Percentiles rank a stretch among this genome's conserved stretches.
These are phyloP conservation scores for Hibiscus mutabilis DNA, from an alignment of 345 rosid genomes.

Conservation along the genomic window DNA sequence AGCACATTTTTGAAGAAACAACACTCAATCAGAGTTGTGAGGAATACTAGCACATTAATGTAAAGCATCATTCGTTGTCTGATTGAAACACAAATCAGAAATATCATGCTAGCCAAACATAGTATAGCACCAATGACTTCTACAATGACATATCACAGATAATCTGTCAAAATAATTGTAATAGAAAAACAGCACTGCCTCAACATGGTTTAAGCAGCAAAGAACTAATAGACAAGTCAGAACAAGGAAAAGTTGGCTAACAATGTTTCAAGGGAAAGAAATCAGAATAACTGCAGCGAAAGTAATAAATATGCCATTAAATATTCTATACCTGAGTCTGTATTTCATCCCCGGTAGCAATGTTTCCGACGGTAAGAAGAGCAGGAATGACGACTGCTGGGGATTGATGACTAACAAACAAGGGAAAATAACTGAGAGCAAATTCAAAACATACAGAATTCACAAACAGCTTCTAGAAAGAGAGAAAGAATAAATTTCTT, in stretches of 20 bases:
- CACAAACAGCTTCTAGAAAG: neutral
- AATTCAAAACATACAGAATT: slow-evolving; percentile 8
- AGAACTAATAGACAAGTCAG: neutral
- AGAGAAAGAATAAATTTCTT: neutral
- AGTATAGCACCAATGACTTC: neutral
- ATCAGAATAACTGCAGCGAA: neutral
- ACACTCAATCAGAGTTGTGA: neutral
- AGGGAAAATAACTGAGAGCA: neutral
- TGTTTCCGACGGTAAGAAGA: slow-evolving; percentile 71
- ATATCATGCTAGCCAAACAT: neutral
- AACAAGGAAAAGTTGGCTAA: neutral
- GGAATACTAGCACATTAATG: neutral
- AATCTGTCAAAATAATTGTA: neutral
- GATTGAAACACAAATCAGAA: neutral
- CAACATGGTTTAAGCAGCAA: neutral
- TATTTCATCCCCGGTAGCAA: slow-evolving; percentile 74
- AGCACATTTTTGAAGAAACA: neutral
- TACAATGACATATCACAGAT: neutral
- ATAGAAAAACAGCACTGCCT: neutral
- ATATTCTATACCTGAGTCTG: slow-evolving; percentile 47
- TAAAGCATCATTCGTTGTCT: too few species aligned
- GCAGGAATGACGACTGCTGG: slow-evolving; percentile 67
- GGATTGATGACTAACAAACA: slow-evolving; percentile 42
- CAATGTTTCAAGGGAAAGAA: neutral
- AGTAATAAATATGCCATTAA: neutral